Evolutionary conservation across 768 basidiomycete genomes (phyloP), one percentile per base, ranked within the genome.

Genomic region (Panaeolus cyanescens): DNA sequence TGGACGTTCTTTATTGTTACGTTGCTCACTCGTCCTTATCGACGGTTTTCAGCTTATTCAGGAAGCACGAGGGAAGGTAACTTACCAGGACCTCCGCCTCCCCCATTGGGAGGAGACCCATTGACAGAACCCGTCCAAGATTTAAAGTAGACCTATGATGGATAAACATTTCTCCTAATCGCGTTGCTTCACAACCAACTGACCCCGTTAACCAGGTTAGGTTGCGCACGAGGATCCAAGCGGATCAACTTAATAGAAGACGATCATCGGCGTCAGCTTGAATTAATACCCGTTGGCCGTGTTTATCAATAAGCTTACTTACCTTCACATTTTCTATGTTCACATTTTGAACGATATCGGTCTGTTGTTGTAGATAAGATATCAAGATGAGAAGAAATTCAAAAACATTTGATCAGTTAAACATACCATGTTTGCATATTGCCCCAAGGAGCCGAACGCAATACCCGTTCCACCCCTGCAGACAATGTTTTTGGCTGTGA

Each of bases 381-480:
- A 59, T 45, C n/a, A n/a, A n/a, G 32, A 25, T 25, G 31, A 17
- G n/a, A n/a, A n/a, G n/a, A n/a, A n/a, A n/a, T n/a, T n/a, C n/a
- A n/a, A n/a, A n/a, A n/a, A n/a, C n/a, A 42, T 22, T 8, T 31
- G 54, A 32, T 32, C 9, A 32, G 12, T 54, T 19, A n/a, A 4
- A 56, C 73, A 60, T 60, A 85, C 83, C 69, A 85, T 64, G 59
- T 83, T 76, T 15, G 73, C 74, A 62, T 85, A 87, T 70, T 86
- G 83, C 17, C 83, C 85, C 19, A 88, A 69, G 22, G 84, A 85
- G 17, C 85, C 85, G 64, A 86, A 81, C 1, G 85, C 85, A 33
- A 87, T 80, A 3, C 85, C 85, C 62, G 85, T 85, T 7, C 85
- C 85, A 17, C 85, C 86, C 20, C 80, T 76, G 64, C 85, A 86